Conservation (phyloP, 106 monocot species). For the Allium fistulosum region DNA sequence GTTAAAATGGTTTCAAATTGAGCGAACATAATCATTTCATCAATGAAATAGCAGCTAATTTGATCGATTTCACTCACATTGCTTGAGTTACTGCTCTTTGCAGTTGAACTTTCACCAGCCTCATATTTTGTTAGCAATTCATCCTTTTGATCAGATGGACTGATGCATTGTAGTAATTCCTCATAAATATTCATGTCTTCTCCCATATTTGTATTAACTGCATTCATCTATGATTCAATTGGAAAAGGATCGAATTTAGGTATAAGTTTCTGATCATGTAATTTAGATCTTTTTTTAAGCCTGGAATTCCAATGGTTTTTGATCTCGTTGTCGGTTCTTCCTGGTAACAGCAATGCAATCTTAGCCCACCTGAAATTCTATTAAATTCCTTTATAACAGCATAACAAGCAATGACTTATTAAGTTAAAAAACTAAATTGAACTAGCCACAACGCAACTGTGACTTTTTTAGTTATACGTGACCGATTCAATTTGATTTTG, state of each 20-base stretch:
- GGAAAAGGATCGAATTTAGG: slow-evolving; percentile 29
- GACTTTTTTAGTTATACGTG: too few relatives aligned
- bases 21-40: not conserved
- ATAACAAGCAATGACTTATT: not conserved
- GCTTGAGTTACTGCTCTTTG: slow-evolving; percentile 3
- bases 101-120: not conserved
- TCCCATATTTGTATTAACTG: too few relatives aligned
- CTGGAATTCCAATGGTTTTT: slow-evolving; percentile 51
- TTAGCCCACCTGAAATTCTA: slow-evolving; percentile 27
- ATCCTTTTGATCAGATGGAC: not conserved
- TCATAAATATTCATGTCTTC: not conserved
- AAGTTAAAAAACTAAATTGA: not conserved
- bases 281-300: slow-evolving; percentile 30
- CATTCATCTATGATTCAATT: not conserved
- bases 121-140: not conserved
- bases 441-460: too few relatives aligned
- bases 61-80: not conserved
- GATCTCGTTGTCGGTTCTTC: slow-evolving; percentile 47
- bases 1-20: not conserved
- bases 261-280: not conserved
- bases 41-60: not conserved
- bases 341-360: slow-evolving; percentile 35
- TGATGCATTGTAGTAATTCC: not conserved
- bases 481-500: too few relatives aligned
- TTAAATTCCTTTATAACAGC: too few relatives aligned